These are phyloP conservation scores for Monosporascus sp. DNA, from an alignment of 2,329 filamentous ascomycete genomes.

Conservation along the genomic window DNA sequence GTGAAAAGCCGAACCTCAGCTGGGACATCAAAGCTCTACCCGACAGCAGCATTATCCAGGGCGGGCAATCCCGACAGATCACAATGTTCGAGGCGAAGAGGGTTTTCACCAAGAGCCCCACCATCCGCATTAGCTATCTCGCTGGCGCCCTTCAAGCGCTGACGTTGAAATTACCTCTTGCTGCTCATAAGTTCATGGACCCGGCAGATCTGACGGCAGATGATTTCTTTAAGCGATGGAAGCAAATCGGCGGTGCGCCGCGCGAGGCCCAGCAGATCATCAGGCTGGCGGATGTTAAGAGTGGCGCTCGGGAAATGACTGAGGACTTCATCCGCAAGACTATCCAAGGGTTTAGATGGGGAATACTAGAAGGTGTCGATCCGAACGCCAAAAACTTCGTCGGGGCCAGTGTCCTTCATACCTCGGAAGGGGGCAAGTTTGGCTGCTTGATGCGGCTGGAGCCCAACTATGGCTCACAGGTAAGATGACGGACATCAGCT, in stretches of 20 bases:
- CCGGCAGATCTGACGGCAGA: constrained; percentile 79
- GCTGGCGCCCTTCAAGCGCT: constrained; percentile 89
- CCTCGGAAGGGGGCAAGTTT: constrained; percentile 79
- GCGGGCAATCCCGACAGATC: constrained; percentile 83
- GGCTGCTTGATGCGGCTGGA: constrained; percentile 90
- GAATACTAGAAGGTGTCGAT: constrained; percentile 78
- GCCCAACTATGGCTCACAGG: constrained; percentile 88
- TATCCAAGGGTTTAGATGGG: constrained; percentile 86
- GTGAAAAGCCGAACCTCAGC: constrained; percentile 62
- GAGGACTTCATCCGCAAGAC: constrained; percentile 66
- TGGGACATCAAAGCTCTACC: constrained; percentile 87
- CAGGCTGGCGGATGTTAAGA: constrained; percentile 51
- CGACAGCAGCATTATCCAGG: constrained; percentile 71
- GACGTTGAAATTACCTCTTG: constrained; percentile 82
- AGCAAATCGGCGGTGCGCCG: constrained; percentile 87
- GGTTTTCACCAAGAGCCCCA: constrained; percentile 79
- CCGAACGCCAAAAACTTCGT: constrained; percentile 93
- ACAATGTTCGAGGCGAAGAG: constrained; percentile 87
- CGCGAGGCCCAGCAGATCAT: constrained; percentile 89
- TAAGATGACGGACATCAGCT: constrained; percentile 41
- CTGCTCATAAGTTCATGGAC: constrained; percentile 96
- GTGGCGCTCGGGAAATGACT: constrained; percentile 59
- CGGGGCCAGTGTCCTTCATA: constrained; percentile 82
- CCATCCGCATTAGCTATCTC: constrained; percentile 89
- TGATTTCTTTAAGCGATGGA: constrained; percentile 99